Evolutionary conservation across 176 grass and related monocot genomes (phyloP), one percentile per base, ranked within the genome.

Genomic region (Luzula sylvatica): DNA sequence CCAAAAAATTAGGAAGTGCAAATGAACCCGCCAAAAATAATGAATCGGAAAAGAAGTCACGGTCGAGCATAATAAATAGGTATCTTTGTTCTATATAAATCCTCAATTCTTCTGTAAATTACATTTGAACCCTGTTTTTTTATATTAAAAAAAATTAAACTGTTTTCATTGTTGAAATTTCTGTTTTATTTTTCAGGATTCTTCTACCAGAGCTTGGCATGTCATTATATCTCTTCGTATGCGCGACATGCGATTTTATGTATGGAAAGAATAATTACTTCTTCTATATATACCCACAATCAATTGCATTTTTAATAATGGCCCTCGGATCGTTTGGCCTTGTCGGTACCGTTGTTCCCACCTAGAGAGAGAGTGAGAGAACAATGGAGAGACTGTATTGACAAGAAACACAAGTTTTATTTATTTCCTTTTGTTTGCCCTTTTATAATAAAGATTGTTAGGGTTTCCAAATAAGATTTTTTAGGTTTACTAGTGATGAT

Each of bases 231-330:
- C 79, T 94, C 25, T 81, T 81, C 47, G 53, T 75, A 1, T 87
- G 83, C 51, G 83, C 75, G 38, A 83, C 75, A 29, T 80, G 76
- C 8, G 88, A 94, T 64, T 12, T 71, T 3, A 77, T 65, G 0
- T 87, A 74, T 8, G 63, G 79, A 29, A 78, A 28, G 55, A 68
- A 83, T 55, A 28, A 74, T 63, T 94, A 83, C 58, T 94, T 77
- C 58, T 52, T 94, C 25, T 94, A 94, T 65, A 78, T 94, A 58
- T 94, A 80, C 61, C 77, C 82, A 27, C 76, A 82, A 39, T 52
- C 83, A 17, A 20, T 74, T 12, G 71, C 88, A 11, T 94, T 94
- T 30, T 71, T 94, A 20, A 44, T 94, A 0, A 68, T 87, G 22
- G 83, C 75, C 2, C 20, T 94, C 2, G 88, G 88, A 52, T 87